Percentiles rank a stretch among this genome's conserved stretches.
Evolutionary conservation across 768 basidiomycete species (phyloP).

Genomic region (Psilocybe subaeruginosa): DNA sequence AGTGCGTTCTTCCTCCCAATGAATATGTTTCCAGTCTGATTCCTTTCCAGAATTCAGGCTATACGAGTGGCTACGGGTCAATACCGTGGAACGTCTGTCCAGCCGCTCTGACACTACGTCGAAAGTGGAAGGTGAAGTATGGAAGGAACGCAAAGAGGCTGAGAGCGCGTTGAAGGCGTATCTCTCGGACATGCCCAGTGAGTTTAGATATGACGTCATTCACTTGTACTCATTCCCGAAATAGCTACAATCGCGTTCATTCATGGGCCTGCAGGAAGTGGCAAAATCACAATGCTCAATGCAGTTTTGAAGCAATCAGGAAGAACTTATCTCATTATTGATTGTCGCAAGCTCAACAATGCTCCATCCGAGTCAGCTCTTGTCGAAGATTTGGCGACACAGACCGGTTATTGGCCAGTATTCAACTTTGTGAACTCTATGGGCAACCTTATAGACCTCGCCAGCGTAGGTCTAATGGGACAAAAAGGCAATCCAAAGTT

Average conservation of each 20-base stretch:
- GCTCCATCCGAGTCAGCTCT: conserved; percentile 70
- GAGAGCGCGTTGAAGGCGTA: conserved; percentile 69
- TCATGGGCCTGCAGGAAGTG: conserved; percentile 84
- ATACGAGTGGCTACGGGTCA: conserved; percentile 74
- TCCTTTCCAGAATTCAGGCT: conserved; percentile 58
- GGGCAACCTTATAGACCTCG: conserved; percentile 87
- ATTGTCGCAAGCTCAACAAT: conserved; percentile 77
- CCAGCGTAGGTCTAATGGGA: conserved; percentile 91
- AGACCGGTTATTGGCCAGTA: conserved; percentile 89
- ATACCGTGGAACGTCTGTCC: conserved; percentile 56
- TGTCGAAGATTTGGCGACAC: conserved; percentile 67
- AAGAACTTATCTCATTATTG: conserved; percentile 81
- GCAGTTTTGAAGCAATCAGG: conserved; percentile 51
- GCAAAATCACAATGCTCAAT: conserved; percentile 67
- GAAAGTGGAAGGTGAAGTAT: conserved; percentile 44
- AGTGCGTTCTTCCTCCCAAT: conserved; percentile 40
- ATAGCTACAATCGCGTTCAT: conserved; percentile 77
- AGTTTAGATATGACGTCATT: conserved; percentile 21
- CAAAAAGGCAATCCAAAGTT: conserved; percentile 68
- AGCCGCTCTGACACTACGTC: conserved; percentile 23
- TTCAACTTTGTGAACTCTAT: conserved; percentile 85
- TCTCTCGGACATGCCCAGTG: conserved; percentile 77
- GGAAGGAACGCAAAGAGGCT: conserved; percentile 87
- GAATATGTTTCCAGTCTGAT: not conserved
- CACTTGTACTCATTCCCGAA: conserved; percentile 8